Base-by-base conservation (phyloP, 805 yeast genomes). In the Wickerhamiella sergipiensis region DNA sequence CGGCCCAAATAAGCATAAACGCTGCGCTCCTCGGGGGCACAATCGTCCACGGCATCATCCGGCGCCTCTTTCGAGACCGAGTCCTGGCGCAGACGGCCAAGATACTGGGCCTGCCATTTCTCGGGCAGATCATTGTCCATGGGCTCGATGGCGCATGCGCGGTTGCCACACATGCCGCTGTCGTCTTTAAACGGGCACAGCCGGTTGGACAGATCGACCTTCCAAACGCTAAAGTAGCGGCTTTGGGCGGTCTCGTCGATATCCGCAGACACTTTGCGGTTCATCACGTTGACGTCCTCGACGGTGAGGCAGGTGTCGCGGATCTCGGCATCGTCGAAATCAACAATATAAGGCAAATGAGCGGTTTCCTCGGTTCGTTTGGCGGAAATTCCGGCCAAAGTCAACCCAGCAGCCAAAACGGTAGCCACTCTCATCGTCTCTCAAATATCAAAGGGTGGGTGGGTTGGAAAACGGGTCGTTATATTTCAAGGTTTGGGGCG, bases 91-190 rank as follows among this genome's bases (percentile, higher is more conserved):
- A 78, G 63, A 50, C 65, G 65, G 19, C 88, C 88, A 49, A 89
- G 71, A 33, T 76, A 78, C 49, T 81, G 83, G 0, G 92, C 85
- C 56, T 80, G 77, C 79, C 88, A 81, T 46, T 75, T 76, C 49
- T 79, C 87, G 2, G 87, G 85, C 43, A 82, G 65, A 74, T 83
- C 83, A 57, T 83, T 85, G 48, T 80, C 85, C 12, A 85, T 76
- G 1, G 86, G 77, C 63, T 88, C 95, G 43, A 88, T 95, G 0
- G 95, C 94, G 68, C 97, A 88, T 51, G 86, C 82, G 55, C 85
- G 75, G 61, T 87, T 85, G 54, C 88, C 85, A 64, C 97, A 88
- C 61, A 84, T 79, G 43, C 89, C 94, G 46, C 74, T 74, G 60
- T 72, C 79, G 57, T 79, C 78, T 88, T 86, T 85, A 64, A 84